phyloP scores from a whole-genome alignment of 164 flowering plant species.

The Piper betle region DNA sequence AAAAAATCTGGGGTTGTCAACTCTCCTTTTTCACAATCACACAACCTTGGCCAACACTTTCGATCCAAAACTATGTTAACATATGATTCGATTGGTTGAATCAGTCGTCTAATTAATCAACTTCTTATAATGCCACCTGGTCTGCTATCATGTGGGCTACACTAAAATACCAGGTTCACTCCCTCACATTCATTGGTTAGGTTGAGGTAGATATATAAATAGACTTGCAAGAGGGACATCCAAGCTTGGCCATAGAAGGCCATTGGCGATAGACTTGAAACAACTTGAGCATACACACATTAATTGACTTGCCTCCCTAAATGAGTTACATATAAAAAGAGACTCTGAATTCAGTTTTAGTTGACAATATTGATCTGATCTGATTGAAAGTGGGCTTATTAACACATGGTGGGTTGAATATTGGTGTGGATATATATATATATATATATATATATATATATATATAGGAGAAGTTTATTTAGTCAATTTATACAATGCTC shows the following conservation, averaged over 20 bases:
- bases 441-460: no score
- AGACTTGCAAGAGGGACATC: not conserved
- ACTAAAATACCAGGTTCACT: not conserved
- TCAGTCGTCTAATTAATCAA: not conserved
- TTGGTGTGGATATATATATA: no score
- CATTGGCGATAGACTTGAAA: not conserved
- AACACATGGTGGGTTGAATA: no score
- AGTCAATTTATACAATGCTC: no score
- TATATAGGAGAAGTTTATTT: no score
- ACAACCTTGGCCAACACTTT: not conserved
- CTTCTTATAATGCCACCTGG: not conserved
- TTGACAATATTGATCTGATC: no score
- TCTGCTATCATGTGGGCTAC: not conserved
- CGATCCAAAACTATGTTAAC: no score
- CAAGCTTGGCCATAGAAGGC: not conserved
- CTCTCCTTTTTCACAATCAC: not conserved
- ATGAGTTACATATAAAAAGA: no score
- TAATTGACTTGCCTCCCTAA: no score
- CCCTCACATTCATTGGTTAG: not conserved
- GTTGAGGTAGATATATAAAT: not conserved
- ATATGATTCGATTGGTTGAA: not conserved
- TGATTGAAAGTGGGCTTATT: no score
- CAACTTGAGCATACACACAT: no score
- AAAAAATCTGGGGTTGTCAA: not conserved
- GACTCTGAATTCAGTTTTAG: no score